Conservation (phyloP, 1,284 basidiomycete species). For the Rhodofomes roseus region DNA sequence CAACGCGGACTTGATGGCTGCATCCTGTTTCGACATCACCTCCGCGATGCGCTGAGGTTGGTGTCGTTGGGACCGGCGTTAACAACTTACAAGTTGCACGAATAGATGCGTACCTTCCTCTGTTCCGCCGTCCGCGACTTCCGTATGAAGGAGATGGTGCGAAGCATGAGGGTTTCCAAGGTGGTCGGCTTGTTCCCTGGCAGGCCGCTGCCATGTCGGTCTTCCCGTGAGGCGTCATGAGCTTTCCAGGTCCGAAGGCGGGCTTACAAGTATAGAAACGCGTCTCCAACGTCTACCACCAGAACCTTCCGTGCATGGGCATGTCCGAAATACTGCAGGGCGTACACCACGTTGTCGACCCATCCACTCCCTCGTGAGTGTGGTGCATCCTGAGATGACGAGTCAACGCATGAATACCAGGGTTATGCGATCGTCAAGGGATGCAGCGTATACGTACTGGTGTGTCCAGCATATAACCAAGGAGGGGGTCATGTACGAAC, state of each 20-base stretch:
- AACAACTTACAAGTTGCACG: no score
- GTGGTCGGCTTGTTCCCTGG: background rate
- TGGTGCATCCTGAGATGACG: background rate
- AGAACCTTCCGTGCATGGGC: background rate
- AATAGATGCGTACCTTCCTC: background rate
- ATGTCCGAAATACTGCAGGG: background rate
- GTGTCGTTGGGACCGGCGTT: background rate
- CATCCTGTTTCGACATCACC: background rate
- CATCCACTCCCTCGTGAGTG: background rate
- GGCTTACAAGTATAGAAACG: background rate
- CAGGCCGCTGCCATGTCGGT: background rate
- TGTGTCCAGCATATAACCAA: background rate
- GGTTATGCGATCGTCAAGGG: background rate
- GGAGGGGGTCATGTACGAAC: background rate
- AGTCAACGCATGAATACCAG: background rate
- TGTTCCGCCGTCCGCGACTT: background rate
- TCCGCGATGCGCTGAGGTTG: background rate
- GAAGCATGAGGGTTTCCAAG: background rate
- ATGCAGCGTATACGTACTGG: background rate
- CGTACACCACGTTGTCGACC: background rate
- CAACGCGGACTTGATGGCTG: background rate
- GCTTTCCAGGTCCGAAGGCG: background rate
- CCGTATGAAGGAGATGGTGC: background rate
- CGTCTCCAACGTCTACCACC: background rate
- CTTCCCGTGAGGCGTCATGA: background rate